A percentile compares a stretch with the other conserved stretches of the same genome.
Conservation (phyloP, 192 early-diverging fungal species). For the Spizellomyces sp. region DNA sequence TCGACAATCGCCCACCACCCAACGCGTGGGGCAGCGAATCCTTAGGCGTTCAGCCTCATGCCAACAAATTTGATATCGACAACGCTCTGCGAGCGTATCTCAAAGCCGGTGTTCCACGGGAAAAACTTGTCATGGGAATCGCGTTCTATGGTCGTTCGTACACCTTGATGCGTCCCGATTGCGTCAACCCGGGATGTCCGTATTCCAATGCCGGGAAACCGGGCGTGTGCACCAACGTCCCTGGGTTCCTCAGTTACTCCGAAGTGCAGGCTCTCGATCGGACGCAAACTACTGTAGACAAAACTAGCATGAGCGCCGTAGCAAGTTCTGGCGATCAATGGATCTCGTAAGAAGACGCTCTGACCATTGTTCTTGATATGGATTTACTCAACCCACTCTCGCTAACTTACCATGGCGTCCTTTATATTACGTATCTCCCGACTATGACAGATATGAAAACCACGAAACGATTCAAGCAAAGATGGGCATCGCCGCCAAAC, state of each 20-base stretch:
- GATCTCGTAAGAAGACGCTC: too few species aligned
- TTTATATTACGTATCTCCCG: too few species aligned
- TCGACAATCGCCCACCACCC: not conserved
- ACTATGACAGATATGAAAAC: too few species aligned
- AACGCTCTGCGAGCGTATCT: slow-evolving; percentile 7
- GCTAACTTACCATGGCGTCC: too few species aligned
- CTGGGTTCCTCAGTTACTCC: slow-evolving; percentile 8
- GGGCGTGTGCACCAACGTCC: slow-evolving; percentile 12
- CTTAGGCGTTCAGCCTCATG: not conserved
- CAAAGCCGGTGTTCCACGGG: slow-evolving; percentile 12
- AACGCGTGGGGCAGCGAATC: not conserved
- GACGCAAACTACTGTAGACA: not conserved
- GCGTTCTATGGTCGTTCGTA: slow-evolving; percentile 10
- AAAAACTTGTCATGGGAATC: slow-evolving; percentile 20
- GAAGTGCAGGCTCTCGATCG: slow-evolving; percentile 3
- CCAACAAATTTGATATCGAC: slow-evolving; percentile 5
- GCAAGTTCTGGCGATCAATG: too few species aligned
- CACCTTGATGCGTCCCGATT: not conserved
- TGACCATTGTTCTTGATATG: too few species aligned
- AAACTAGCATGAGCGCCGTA: not conserved
- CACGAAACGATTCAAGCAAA: too few species aligned
- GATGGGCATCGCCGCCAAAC: too few species aligned
- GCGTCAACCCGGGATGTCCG: not conserved
- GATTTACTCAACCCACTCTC: too few species aligned
- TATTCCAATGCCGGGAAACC: not conserved